These are phyloP conservation scores for Cladorrhinum sp. DNA, from an alignment of 2,329 filamentous ascomycete species.

Conservation along the genomic window DNA sequence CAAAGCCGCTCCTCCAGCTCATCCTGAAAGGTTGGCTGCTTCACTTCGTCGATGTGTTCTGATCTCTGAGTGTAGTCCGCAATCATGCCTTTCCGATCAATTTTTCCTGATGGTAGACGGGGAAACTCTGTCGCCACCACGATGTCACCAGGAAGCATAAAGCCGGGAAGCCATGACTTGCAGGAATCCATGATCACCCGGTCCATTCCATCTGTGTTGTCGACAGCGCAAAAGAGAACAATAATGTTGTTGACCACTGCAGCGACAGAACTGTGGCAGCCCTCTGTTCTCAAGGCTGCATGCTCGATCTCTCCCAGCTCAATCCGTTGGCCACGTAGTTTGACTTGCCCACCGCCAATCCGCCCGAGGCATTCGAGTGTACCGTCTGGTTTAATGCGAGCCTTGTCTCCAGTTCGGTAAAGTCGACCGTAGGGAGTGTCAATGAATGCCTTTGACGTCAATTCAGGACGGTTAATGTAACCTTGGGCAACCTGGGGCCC, in stretches of 20 bases:
- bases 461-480: conserved; percentile 77
- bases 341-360: conserved; percentile 77
- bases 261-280: conserved; percentile 64
- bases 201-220: conserved; percentile 32
- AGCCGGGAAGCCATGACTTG: conserved; percentile 71
- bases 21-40: conserved; percentile 24
- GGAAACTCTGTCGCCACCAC: conserved; percentile 64
- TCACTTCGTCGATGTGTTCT: not conserved
- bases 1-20: conserved; percentile 37
- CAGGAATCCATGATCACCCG: conserved; percentile 57
- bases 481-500: conserved; percentile 75
- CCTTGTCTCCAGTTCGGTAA: conserved; percentile 85
- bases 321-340: conserved; percentile 78
- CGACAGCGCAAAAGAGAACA: conserved; percentile 69
- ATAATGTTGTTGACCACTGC: conserved; percentile 65
- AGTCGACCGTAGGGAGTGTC: conserved; percentile 63
- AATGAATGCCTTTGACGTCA: conserved; percentile 71
- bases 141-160: conserved; percentile 79
- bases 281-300: conserved; percentile 57
- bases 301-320: conserved; percentile 78
- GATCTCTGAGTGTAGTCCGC: conserved; percentile 43
- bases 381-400: conserved; percentile 63
- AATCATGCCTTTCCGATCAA: conserved; percentile 66
- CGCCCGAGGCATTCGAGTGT: conserved; percentile 80
- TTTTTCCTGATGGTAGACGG: conserved; percentile 77